A percentile compares a stretch with the other conserved stretches of the same genome.
Conservation (phyloP, 1,284 basidiomycete genomes). For the Rhodofomes roseus region DNA sequence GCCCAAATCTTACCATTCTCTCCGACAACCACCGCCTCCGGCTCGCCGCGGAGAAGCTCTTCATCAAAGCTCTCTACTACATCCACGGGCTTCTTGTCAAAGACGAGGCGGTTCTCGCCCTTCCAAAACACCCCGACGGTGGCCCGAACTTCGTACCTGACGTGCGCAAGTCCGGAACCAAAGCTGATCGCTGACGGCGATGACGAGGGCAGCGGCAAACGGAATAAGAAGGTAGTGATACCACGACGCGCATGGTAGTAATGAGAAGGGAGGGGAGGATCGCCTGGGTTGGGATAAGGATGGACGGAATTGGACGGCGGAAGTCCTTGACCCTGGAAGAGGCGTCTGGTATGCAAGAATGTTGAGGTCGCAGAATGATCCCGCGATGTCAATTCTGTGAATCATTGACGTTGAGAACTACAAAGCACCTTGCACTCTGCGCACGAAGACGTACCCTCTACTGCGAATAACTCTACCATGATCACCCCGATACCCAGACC, state of each 20-base stretch:
- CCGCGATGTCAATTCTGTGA: conserved; percentile 63
- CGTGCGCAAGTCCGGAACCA: conserved; percentile 58
- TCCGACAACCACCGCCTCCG: conserved; percentile 60
- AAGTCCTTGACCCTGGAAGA: conserved; percentile 76
- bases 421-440: background rate
- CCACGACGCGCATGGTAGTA: conserved; percentile 70
- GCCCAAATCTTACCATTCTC: conserved; percentile 77
- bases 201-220: conserved; percentile 58
- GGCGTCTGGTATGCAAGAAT: conserved; percentile 61
- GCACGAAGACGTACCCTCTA: conserved; percentile 47
- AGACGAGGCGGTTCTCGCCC: conserved; percentile 62
- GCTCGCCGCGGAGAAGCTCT: conserved; percentile 33
- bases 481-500: conserved; percentile 68
- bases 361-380: conserved; percentile 75
- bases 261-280: conserved; percentile 53
- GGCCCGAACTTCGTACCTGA: conserved; percentile 68
- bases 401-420: conserved; percentile 1
- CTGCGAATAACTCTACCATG: conserved; percentile 69
- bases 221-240: conserved; percentile 70
- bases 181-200: conserved; percentile 70
- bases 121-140: conserved; percentile 71
- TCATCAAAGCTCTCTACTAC: conserved; percentile 56
- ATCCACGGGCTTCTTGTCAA: conserved; percentile 55
- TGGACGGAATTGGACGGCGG: conserved; percentile 78
- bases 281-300: conserved; percentile 47